Evolutionary conservation across 192 early-diverging fungal genomes (phyloP), one percentile per base, ranked within the genome.

Genomic region (Entomortierella chlamydospora): DNA sequence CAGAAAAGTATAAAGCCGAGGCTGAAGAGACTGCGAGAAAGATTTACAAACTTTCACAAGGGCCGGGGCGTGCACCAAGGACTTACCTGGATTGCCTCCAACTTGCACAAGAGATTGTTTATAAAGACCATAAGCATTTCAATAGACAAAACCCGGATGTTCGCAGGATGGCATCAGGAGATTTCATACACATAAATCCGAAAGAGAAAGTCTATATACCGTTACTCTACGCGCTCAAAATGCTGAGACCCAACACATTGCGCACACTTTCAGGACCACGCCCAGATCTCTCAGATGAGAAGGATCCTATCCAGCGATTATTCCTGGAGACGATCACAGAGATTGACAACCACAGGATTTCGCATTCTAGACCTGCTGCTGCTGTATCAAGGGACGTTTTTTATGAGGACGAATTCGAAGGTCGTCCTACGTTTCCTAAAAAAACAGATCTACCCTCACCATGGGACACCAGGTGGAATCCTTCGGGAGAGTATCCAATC

Each of bases 401-500:
- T n/a, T 22, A 25, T 22, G 20, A 37, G 8, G 49, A 25, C 25
- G 51, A 54, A 26, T 70, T 61, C 23, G 15, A 54, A 0, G 52
- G 45, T 7, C 68, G 49, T 8, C 57, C 58, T 12, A 55, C 33
- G 25, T 72, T 63, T 51, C 18, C 53, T 0, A 4, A 28, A 4
- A 50, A 51, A 6, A 4, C 20, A 12, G 59, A 62, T 11, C 57
- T 68, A 25, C 64, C 59, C 0, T 12, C 39, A 6, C 39, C 63
- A 9, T 11, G 45, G 31, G 42, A 68, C 7, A 29, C 8, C 2
- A 47, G 23, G 0, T 30, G 49, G 10, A 68, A 43, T 9, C 73
- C 73, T 10, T 68, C 73, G 12, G 73, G 41, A 12, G n/a, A 42
- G 31, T 63, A 63, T 20, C 73, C 73, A 8, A 22, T 68, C n/a